These are phyloP conservation scores for Cyberlindnera lachancei DNA, from an alignment of 805 yeast genomes.

Conservation along the genomic window DNA sequence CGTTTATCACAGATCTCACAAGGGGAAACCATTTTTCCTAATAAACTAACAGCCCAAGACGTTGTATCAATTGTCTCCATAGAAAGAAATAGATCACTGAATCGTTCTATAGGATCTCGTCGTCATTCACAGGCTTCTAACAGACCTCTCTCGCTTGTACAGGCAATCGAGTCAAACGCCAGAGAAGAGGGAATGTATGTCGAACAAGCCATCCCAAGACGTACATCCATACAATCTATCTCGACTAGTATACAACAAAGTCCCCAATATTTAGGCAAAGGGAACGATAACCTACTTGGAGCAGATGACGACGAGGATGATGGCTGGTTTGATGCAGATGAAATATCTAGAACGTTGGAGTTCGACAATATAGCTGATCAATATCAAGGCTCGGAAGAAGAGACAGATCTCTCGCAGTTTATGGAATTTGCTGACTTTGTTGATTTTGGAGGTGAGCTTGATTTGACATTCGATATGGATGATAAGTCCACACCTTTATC, in stretches of 20 bases:
- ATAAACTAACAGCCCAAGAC: slow-evolving; percentile 55
- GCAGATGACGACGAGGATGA: slow-evolving; percentile 11
- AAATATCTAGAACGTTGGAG: slow-evolving; percentile 16
- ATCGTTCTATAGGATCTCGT: slow-evolving; percentile 29
- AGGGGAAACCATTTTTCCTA: slow-evolving; percentile 67
- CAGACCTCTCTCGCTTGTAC: slow-evolving; percentile 15
- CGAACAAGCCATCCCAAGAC: slow-evolving; percentile 15
- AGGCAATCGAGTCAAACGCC: slow-evolving; percentile 30
- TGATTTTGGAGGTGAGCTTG: slow-evolving; percentile 37
- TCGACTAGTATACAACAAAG: slow-evolving; percentile 8
- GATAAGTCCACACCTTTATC: slow-evolving; percentile 8
- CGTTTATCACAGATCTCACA: slow-evolving; percentile 15
- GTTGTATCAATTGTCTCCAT: slow-evolving; percentile 63
- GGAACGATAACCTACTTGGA: slow-evolving; percentile 6
- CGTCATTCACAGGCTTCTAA: slow-evolving; percentile 7
- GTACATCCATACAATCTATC: slow-evolving; percentile 7
- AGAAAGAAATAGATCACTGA: slow-evolving; percentile 61
- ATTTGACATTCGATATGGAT: slow-evolving; percentile 26
- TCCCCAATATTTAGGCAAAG: slow-evolving; percentile 5
- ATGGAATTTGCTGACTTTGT: slow-evolving; percentile 39
- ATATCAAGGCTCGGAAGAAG: slow-evolving; percentile 7
- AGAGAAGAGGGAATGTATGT: slow-evolving; percentile 43
- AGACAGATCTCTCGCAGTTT: slow-evolving; percentile 32
- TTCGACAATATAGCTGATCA: slow-evolving; percentile 12
- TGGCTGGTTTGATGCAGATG: slow-evolving; percentile 23